Evolutionary conservation across 257 asterid species (phyloP), one percentile per base, ranked within the genome.

Genomic region (Hygrophila difformis): DNA sequence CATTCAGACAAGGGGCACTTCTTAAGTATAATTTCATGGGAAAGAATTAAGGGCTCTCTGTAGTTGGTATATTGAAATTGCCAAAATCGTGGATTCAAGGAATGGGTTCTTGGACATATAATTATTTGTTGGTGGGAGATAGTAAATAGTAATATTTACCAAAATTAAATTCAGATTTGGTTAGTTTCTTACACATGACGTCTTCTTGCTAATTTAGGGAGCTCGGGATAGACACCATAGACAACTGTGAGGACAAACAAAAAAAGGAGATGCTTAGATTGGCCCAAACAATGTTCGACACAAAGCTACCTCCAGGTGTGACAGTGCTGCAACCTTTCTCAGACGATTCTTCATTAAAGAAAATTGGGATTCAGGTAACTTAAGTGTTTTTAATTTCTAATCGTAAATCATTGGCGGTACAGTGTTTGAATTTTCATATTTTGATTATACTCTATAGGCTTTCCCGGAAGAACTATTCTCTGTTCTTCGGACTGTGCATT

Each of bases 391-490:
- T 13, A 1, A 31, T 44, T n/a, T 3, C 3, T 44, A 3, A 1
- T 2, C 31, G 31, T 8, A 24, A 24, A 24, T 24, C 31, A 24
- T 24, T 8, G 5, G 8, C 31, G 8, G 31, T 9, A 3, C 8
- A 12, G 42, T 15, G 16, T 3, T 8, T 5, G 9, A 5, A 38
- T 52, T 42, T 58, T 41, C 29, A 15, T 56, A 36, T 24, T 18
- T 26, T 26, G 31, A 8, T 26, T 29, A 56, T 39, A 36, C n/a
- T n/a, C n/a, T n/a, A 48, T 37, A 86, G 99, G 82, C 89, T 50
- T 91, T 91, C 67, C 97, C 97, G 16, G 99, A 86, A 71, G 97
- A 91, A 65, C 75, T 91, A 37, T 91, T 91, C 68, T 91, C 95
- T 7, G 92, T 86, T 63, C 97, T 91, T 56, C 94, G 97, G 8